Base-by-base conservation (phyloP, 2,329 filamentous ascomycete genomes). In the Akanthomyces uredinophilus region DNA sequence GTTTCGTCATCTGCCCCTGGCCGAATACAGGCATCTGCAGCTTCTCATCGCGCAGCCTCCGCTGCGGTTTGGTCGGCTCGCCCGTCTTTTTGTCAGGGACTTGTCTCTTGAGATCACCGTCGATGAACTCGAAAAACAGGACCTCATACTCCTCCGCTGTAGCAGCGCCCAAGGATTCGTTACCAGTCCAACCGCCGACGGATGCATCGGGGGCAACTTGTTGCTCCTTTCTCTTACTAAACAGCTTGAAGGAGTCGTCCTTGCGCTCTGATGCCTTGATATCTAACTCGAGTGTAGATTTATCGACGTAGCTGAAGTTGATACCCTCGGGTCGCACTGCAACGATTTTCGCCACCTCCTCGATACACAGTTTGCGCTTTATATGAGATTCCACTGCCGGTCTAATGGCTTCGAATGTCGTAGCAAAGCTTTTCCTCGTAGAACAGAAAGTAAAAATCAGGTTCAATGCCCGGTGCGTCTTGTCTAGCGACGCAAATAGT, bases 391-490 rank as follows among this genome's bases (percentile, higher is more conserved):
- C 92, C 1, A 98, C 94, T 0, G 94, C 85, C 10, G 86, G 84
- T 68, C 88, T 92, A 52, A 99, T 90, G 6, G 89, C 96, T 18
- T 95, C 90, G 67, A 97, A 92, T 0, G 94, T 97, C 0, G 95
- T 98, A 0, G 91, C 87, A 32, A 98, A 82, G 69, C 98, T 91
- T 72, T 96, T 97, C 51, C 95, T 87, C 1, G 94, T 94, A 71
- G 88, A 95, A 77, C 92, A 96, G 71, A 99, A 98, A 0, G 95
- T 98, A 69, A 92, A 96, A 1, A 98, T 92, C 1, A 98, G 78
- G 68, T 96, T 99, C 64, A 99, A 77, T 1, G 95, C 94, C 64
- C 87, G 85, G 72, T 98, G 90, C 0, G 88, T 90, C 72, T 88
- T 87, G 29, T 89, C 86, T 10, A 98, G 81, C 47, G 81, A 79